Evolutionary conservation across 2,329 filamentous ascomycete species (phyloP), one percentile per base, ranked within the genome.

Genomic region (Leptographium flavum): DNA sequence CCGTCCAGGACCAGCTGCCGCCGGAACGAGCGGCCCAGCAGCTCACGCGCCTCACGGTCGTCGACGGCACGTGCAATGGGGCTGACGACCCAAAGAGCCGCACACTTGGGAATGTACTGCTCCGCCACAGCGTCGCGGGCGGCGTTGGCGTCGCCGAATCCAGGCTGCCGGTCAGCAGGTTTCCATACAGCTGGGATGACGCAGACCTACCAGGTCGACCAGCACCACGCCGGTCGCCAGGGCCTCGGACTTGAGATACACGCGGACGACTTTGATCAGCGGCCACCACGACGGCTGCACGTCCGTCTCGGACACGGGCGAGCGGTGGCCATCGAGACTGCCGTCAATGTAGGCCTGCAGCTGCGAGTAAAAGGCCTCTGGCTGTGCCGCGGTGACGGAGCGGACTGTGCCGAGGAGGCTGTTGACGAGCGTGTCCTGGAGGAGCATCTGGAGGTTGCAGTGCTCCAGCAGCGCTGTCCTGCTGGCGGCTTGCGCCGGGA

Each of bases 21-120:
- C 52, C 71, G 74, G 60, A 78, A 78, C 0, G 66, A 65, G 17
- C 74, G 64, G 0, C 73, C 74, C 8, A 80, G 60, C 2, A 81
- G 59, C 0, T 63, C 66, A 46, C 73, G 72, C 0, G 75, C 74
- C 2, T 70, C 66, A 53, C 76, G 75, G 50, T 78, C 71, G 49
- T 79, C 71, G 1, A 81, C 73, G 1, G 73, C 73, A 13, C 76
- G 62, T 32, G 64, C 73, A 46, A 81, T 80, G 0, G 74, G 73
- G 2, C 75, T 73, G n/a, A 79, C 70, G 42, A 80, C 72, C 73
- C 73, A 81, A 0, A 80, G 55, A 3, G 70, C 67, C 2, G 69
- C 71, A 50, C 76, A 81, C 49, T 72, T 64, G 53, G 79, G 72
- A 59, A 79, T 69, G 51, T 81, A 81, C 1, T 64, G 63, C 37